Conservation (phyloP, 2,329 filamentous ascomycete genomes). For the Penicillium expansum region DNA sequence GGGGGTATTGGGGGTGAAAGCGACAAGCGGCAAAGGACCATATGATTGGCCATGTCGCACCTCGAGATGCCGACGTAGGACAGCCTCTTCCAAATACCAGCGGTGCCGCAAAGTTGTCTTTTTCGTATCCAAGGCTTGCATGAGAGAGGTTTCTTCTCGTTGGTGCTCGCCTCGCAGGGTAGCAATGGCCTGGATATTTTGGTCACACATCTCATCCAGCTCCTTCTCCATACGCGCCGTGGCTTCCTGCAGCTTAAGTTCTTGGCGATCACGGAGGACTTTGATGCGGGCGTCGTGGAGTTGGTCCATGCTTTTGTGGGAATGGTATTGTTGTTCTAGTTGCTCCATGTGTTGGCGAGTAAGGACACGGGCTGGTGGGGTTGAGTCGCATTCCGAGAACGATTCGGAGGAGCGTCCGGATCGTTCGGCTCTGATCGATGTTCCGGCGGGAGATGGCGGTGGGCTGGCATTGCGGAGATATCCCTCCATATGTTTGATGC, state of each 20-base stretch:
- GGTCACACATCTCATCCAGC: conserved; percentile 34
- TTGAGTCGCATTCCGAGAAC: conserved; percentile 20
- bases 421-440: conserved; percentile 7
- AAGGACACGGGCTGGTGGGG: conserved; percentile 33
- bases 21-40: conserved; percentile 39
- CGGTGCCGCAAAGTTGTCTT: conserved; percentile 35
- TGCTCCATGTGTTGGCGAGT: conserved; percentile 45
- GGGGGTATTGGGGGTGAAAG: conserved; percentile 34
- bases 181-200: conserved; percentile 32
- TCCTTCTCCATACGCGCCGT: conserved; percentile 41
- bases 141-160: conserved; percentile 31
- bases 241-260: conserved; percentile 41
- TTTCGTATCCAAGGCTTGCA: conserved; percentile 35
- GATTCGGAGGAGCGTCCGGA: conserved; percentile 21
- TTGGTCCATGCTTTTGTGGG: conserved; percentile 44
- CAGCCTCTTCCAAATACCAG: conserved; percentile 46
- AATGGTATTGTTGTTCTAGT: conserved; percentile 45
- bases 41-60: conserved; percentile 35
- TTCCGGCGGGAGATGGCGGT: conserved; percentile 27
- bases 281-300: conserved; percentile 47
- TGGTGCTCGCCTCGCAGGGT: conserved; percentile 38
- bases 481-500: conserved; percentile 49
- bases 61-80: conserved; percentile 41
- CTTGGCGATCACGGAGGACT: conserved; percentile 47
- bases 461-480: conserved; percentile 44